A percentile compares a stretch with the other conserved stretches of the same genome.
These are phyloP conservation scores for Hymenoscyphus albidus DNA, from an alignment of 2,329 filamentous ascomycete genomes.

Conservation along the genomic window DNA sequence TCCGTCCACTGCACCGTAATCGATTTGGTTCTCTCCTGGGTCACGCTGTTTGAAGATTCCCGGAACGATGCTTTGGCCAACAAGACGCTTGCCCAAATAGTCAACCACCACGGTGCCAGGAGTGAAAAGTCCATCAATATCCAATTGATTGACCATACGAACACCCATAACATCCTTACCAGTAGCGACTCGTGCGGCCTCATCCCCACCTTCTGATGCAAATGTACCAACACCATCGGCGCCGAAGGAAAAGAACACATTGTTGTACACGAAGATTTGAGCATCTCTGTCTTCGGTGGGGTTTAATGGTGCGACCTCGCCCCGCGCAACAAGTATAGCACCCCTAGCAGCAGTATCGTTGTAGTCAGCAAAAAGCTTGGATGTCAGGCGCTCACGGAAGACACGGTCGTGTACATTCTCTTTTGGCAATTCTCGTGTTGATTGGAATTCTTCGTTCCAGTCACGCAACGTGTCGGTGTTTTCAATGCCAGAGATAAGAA, in stretches of 20 bases:
- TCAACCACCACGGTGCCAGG: conserved; percentile 95
- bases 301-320: conserved; percentile 90
- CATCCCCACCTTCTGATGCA: conserved; percentile 91
- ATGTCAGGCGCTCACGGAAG: conserved; percentile 88
- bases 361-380: conserved; percentile 96
- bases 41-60: conserved; percentile 99
- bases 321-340: conserved; percentile 85
- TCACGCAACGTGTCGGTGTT: conserved; percentile 92
- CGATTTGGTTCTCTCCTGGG: conserved; percentile 96
- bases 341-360: conserved; percentile 91
- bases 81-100: conserved; percentile 94
- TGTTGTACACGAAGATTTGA: conserved; percentile 99
- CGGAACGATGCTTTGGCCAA: conserved; percentile 95
- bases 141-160: conserved; percentile 91
- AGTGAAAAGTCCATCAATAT: conserved; percentile 90
- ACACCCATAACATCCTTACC: conserved; percentile 96
- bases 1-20: conserved; percentile 96
- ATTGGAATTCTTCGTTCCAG: conserved; percentile 99
- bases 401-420: conserved; percentile 93
- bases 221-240: conserved; percentile 97
- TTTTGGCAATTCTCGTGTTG: conserved; percentile 87
- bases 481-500: conserved; percentile 83
- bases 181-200: conserved; percentile 91
- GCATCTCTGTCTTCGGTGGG: conserved; percentile 89
- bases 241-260: conserved; percentile 98